Conservation (phyloP, 139 green algal genomes). For the Eudorina sp. region DNA sequence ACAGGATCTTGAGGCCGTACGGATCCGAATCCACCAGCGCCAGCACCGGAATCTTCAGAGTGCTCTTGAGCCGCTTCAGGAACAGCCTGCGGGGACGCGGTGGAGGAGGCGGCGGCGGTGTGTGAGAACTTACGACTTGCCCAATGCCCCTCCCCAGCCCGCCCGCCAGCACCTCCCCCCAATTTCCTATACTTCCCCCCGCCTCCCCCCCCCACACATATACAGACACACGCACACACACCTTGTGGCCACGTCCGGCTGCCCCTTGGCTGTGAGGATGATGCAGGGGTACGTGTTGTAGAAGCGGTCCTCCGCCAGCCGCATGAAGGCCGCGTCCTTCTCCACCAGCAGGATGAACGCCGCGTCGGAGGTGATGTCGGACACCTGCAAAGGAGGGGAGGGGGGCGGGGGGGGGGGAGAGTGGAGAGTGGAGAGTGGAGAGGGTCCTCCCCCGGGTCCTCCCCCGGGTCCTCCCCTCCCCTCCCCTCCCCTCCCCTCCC, state of each 20-base stretch:
- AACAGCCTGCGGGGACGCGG: slow-evolving; percentile 80
- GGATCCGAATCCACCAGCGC: slow-evolving; percentile 95
- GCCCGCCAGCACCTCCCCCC: neutral
- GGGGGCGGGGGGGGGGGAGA: neutral
- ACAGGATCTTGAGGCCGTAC: slow-evolving; percentile 98
- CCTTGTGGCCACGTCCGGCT: slow-evolving; percentile 96
- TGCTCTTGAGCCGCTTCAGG: slow-evolving; percentile 86
- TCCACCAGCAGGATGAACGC: slow-evolving; percentile 98
- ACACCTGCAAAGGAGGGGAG: slow-evolving; percentile 66
- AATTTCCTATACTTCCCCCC: neutral
- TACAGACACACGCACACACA: slow-evolving; percentile 19
- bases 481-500: neutral
- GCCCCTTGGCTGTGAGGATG: slow-evolving; percentile 98
- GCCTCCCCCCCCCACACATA: neutral
- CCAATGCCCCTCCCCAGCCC: neutral
- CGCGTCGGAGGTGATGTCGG: slow-evolving; percentile 85
- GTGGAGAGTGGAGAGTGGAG: too few species aligned
- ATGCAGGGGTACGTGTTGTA: slow-evolving; percentile 98
- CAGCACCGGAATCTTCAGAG: slow-evolving; percentile 94
- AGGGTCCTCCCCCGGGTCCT: too few species aligned
- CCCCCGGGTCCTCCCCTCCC: neutral
- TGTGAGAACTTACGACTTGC: neutral
- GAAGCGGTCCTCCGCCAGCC: slow-evolving; percentile 95
- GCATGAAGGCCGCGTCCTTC: slow-evolving; percentile 98
- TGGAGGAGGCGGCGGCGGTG: neutral